Evolutionary conservation across 345 rosid species (phyloP).

Genomic region (Hibiscus syriacus): DNA sequence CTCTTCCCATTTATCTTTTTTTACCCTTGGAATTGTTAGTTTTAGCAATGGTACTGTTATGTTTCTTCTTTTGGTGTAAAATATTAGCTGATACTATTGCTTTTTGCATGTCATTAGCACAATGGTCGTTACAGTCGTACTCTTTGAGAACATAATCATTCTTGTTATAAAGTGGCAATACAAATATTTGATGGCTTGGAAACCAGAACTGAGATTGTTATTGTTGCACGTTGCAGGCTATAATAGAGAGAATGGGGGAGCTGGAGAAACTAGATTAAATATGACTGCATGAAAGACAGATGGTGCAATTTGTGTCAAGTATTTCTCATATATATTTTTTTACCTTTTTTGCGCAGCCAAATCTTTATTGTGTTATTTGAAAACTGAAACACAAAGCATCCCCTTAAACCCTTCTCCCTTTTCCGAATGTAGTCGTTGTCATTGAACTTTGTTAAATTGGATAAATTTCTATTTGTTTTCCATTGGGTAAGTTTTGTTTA

Average conservation of each 20-base stretch:
- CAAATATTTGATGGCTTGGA: neutral
- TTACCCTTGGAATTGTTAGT: too few relatives aligned
- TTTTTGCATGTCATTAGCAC: neutral
- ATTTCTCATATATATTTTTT: neutral
- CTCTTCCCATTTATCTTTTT: neutral
- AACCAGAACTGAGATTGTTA: neutral
- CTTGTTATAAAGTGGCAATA: neutral
- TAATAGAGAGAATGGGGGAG: conserved; percentile 89
- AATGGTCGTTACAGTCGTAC: too few relatives aligned
- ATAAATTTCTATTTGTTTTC: neutral
- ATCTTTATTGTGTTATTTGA: conserved; percentile 8
- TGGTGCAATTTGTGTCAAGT: conserved; percentile 3
- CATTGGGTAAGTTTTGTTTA: neutral
- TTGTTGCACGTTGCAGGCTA: conserved; percentile 48
- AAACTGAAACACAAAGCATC: neutral
- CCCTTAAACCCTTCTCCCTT: neutral
- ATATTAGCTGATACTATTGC: neutral
- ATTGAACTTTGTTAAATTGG: neutral
- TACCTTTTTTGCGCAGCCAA: conserved; percentile 9
- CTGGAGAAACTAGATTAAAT: conserved; percentile 80
- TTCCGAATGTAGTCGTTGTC: neutral
- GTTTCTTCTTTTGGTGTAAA: neutral
- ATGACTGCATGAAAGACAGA: conserved; percentile 1
- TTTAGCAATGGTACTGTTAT: neutral
- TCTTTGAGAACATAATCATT: neutral